phyloP scores from a whole-genome alignment of 1,284 basidiomycete genomes.

The Ustilago cynodontis region DNA sequence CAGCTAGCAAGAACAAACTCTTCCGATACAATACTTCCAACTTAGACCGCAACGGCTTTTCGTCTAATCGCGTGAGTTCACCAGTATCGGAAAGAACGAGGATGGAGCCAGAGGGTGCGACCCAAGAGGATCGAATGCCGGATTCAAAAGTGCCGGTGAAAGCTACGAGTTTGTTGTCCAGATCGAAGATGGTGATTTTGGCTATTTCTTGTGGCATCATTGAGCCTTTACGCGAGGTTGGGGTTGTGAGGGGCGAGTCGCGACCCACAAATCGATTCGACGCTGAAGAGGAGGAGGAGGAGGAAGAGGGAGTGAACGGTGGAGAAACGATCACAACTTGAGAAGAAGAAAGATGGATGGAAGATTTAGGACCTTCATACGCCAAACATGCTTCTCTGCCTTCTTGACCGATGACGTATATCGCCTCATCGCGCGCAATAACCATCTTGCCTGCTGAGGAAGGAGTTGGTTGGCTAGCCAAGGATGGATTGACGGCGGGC shows the following conservation, averaged over 20 bases:
- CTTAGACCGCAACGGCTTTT: conserved; percentile 61
- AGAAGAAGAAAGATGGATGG: conserved; percentile 54
- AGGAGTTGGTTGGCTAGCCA: background rate
- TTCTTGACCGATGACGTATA: conserved; percentile 86
- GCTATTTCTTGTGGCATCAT: conserved; percentile 70
- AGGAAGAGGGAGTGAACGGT: conserved; percentile 79
- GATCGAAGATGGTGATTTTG: conserved; percentile 89
- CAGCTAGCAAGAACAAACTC: conserved; percentile 63
- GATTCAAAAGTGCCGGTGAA: conserved; percentile 72
- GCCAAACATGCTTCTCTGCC: conserved; percentile 88
- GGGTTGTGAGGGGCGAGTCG: conserved; percentile 39
- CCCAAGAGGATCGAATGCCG: conserved; percentile 52
- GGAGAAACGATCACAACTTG: conserved; percentile 83
- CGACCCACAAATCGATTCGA: conserved; percentile 80
- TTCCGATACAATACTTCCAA: conserved; percentile 65
- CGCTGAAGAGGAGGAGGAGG: conserved; percentile 69
- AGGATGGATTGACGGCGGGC: background rate
- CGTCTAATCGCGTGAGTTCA: conserved; percentile 52
- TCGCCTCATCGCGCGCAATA: conserved; percentile 89
- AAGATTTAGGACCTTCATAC: conserved; percentile 64
- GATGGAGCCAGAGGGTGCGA: conserved; percentile 46
- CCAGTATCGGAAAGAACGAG: conserved; percentile 56
- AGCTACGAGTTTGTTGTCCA: conserved; percentile 90
- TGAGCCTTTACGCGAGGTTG: conserved; percentile 16
- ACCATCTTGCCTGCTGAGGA: conserved; percentile 79